Evolutionary conservation across 2,329 filamentous ascomycete genomes (phyloP), one percentile per base, ranked within the genome.

Genomic region (Keithomyces neogunnii): DNA sequence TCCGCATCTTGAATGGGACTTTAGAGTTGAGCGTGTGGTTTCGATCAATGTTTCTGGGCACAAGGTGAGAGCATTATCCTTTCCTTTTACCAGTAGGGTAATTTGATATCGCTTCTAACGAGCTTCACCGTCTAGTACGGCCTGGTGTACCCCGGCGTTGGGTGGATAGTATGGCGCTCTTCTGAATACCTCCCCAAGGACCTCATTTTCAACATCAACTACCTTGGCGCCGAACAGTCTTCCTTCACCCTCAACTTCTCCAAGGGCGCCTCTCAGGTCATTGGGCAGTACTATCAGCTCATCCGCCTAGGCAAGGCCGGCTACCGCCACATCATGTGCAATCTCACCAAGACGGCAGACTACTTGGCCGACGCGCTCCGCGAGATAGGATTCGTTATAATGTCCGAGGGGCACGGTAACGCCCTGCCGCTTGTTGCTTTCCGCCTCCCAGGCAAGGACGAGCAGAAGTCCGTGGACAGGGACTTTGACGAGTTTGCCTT

Each of bases 171-270:
- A 58, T 96, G 91, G 90, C 83, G 91, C 45, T 81, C 83, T 38
- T 81, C 88, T 47, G 85, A 93, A 67, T 93, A 78, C 70, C 79
- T 96, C 3, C 92, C 92, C 6, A 79, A 92, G 65, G 91, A 96
- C 63, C 84, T 96, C 28, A 89, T 97, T 62, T 97, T 97, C 82
- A 96, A 96, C 78, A 96, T 97, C 80, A 96, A 96, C 78, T 97
- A 97, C 72, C 85, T 96, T 5, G 92, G 92, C 48, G 91, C 92
- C 9, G 89, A 96, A 64, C 92, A 97, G 68, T 86, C 90, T 2
- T 96, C 89, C 3, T 96, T 96, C 73, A 96, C 92, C 0, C 82
- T 97, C 54, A 97, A 97, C 77, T 97, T 97, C 76, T 95, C 88
- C 64, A 95, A 96, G 69, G 91, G 91, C 52, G 92, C 92, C 10